Percentiles rank a stretch among this genome's conserved stretches.
These are phyloP conservation scores for Balansia obtecta DNA, from an alignment of 2,329 filamentous ascomycete species.

Conservation along the genomic window DNA sequence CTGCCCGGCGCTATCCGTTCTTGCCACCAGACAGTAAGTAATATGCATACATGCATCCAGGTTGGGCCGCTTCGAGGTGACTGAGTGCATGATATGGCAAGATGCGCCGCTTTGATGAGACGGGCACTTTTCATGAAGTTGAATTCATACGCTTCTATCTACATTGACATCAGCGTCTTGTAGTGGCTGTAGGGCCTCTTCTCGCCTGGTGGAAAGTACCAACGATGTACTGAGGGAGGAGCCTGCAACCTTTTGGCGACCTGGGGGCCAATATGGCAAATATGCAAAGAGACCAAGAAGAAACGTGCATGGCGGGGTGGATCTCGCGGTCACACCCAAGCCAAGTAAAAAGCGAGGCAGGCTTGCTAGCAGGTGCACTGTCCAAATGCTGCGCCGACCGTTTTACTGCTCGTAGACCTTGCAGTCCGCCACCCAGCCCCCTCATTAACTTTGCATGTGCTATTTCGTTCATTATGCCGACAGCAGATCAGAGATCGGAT, in stretches of 20 bases:
- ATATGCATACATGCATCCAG: not conserved
- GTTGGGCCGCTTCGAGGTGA: not conserved
- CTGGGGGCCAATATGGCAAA: no score
- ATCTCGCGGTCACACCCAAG: not conserved
- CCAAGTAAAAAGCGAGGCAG: no score
- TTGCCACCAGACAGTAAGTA: not conserved
- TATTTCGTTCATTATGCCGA: not conserved
- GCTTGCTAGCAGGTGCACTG: no score
- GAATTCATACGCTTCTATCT: no score
- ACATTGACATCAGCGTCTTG: no score
- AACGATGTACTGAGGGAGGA: not conserved
- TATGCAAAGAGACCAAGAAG: not conserved
- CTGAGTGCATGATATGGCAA: no score
- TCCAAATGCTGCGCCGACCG: no score
- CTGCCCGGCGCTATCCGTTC: not conserved
- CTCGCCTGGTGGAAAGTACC: no score
- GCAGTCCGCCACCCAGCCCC: not conserved
- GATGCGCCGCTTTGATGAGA: no score
- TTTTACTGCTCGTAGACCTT: not conserved
- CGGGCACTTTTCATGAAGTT: no score
- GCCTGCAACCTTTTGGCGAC: no score
- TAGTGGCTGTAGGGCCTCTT: no score
- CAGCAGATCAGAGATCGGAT: not conserved
- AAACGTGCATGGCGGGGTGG: slow-evolving; percentile 1
- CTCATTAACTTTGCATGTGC: not conserved